Conservation (phyloP, 2,329 filamentous ascomycete genomes). For the Niveomyces coronatus region DNA sequence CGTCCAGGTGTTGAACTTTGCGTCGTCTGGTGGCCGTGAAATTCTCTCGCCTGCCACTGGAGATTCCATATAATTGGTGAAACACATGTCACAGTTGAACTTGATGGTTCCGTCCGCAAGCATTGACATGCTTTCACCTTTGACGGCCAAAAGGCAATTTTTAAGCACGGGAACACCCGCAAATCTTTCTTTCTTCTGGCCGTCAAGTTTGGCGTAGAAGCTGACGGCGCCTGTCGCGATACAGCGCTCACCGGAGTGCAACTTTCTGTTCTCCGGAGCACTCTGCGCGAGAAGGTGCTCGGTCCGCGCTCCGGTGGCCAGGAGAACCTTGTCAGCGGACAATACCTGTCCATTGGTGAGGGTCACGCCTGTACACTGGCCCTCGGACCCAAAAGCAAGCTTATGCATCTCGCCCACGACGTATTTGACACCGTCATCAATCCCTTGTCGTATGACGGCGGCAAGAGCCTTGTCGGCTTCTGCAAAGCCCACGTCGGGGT, state of each 20-base stretch:
- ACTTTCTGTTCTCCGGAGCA: constrained; percentile 34
- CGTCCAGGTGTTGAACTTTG: constrained; percentile 33
- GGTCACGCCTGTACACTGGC: constrained; percentile 38
- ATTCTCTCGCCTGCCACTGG: constrained; percentile 39
- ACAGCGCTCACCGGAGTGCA: constrained; percentile 43
- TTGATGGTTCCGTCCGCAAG: constrained; percentile 43
- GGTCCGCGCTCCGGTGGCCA: constrained; percentile 48
- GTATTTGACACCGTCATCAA: constrained; percentile 46
- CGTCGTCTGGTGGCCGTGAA: constrained; percentile 36
- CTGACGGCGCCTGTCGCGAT: constrained; percentile 44
- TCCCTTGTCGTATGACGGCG: constrained; percentile 40
- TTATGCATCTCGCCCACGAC: constrained; percentile 37
- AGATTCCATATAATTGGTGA: constrained; percentile 41
- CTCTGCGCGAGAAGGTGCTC: constrained; percentile 41
- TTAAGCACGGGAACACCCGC: constrained; percentile 43
- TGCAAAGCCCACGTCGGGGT: constrained; percentile 49
- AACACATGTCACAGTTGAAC: constrained; percentile 50
- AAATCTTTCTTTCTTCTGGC: constrained; percentile 36
- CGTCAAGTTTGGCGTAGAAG: constrained; percentile 28
- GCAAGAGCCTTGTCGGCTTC: constrained; percentile 46
- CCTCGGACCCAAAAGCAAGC: constrained; percentile 36
- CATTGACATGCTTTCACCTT: constrained; percentile 34
- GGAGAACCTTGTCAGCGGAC: constrained; percentile 40
- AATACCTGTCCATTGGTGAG: constrained; percentile 35
- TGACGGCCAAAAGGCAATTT: constrained; percentile 30